Conservation (phyloP, 78 protist species). For the Isochrysis galbana region DNA sequence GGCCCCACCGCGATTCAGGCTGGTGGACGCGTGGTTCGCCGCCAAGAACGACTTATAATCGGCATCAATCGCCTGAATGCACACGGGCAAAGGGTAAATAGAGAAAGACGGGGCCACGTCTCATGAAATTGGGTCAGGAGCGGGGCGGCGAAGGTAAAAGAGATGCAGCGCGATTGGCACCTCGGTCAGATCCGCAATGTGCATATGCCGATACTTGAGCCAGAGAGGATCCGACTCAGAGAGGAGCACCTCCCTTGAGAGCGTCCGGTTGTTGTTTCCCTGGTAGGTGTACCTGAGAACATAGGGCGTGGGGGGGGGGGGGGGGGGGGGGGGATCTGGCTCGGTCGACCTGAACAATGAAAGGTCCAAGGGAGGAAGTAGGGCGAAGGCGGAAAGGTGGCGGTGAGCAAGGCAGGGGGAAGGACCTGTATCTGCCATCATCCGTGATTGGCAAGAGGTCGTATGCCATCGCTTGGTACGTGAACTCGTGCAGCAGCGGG, state of each 20-base stretch:
- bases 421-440: not conserved
- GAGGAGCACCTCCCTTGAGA: slow-evolving; percentile 52
- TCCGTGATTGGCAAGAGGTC: slow-evolving; percentile 54
- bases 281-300: slow-evolving; percentile 56
- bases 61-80: slow-evolving; percentile 40
- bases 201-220: slow-evolving; percentile 65
- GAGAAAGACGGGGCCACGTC: not conserved
- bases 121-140: not conserved
- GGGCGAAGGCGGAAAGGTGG: too few relatives aligned
- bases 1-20: not conserved
- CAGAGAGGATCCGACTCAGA: slow-evolving; percentile 75
- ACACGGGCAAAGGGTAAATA: not conserved
- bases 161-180: too few relatives aligned
- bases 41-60: slow-evolving; percentile 51
- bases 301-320: too few relatives aligned
- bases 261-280: not conserved
- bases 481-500: slow-evolving; percentile 82
- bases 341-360: too few relatives aligned
- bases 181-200: slow-evolving; percentile 70
- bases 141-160: not conserved
- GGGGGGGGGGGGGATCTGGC: too few relatives aligned
- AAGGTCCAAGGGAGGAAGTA: too few relatives aligned
- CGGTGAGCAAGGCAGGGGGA: too few relatives aligned
- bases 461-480: slow-evolving; percentile 85
- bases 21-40: not conserved